Percentiles rank a stretch among this genome's conserved stretches.
These are phyloP conservation scores for Austroboletus festivus DNA, from an alignment of 768 basidiomycete genomes.

Conservation along the genomic window DNA sequence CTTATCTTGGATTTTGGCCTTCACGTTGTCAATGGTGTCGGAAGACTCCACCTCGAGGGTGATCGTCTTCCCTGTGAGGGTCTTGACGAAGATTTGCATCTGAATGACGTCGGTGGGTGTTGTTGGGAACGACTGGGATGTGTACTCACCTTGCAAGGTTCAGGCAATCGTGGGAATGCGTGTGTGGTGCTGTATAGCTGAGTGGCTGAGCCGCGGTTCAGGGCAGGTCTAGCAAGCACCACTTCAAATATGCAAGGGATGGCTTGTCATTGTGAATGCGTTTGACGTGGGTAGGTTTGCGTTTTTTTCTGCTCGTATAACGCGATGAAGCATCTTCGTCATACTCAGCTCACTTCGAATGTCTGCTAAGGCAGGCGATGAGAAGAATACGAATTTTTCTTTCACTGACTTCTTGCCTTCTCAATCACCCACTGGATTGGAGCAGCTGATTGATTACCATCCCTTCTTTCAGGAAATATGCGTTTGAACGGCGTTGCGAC, in stretches of 20 bases:
- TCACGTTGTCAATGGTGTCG: constrained; percentile 29
- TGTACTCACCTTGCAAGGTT: not conserved
- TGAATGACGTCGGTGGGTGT: constrained; percentile 13
- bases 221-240: constrained; percentile 29
- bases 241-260: no score
- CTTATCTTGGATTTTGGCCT: constrained; percentile 54
- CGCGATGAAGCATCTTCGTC: constrained; percentile 33
- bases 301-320: not conserved
- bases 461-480: no score
- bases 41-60: constrained; percentile 31
- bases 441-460: no score
- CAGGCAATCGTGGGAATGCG: constrained; percentile 18
- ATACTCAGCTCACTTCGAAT: constrained; percentile 72
- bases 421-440: no score
- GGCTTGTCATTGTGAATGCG: no score
- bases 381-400: constrained; percentile 48
- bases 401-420: no score
- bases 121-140: not conserved
- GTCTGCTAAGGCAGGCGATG: constrained; percentile 43
- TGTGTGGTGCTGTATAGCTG: constrained; percentile 31
- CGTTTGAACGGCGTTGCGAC: not conserved
- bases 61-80: constrained; percentile 59
- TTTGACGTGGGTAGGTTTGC: constrained; percentile 5
- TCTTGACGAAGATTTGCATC: constrained; percentile 81
- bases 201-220: constrained; percentile 24